Conservation (phyloP, 257 asterid genomes). For the Solanum corneliomulleri region DNA sequence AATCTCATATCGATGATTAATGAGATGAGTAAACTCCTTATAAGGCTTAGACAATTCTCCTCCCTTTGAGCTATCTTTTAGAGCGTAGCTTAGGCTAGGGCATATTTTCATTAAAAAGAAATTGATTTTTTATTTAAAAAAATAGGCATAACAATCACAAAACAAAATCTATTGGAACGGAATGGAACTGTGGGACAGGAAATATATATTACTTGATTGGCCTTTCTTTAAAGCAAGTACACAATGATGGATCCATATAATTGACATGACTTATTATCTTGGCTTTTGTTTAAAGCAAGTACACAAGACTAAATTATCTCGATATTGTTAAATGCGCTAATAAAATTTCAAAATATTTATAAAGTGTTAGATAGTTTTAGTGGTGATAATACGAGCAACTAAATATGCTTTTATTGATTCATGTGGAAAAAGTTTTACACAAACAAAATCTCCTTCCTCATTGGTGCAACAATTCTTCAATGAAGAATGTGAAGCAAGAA, state of each 20-base stretch:
- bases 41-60: no score
- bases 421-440: neutral
- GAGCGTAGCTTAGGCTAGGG: no score
- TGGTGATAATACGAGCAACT: neutral
- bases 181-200: neutral
- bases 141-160: neutral
- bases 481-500: neutral
- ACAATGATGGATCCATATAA: neutral
- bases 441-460: neutral
- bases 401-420: neutral
- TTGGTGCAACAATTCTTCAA: neutral
- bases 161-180: neutral
- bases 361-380: neutral
- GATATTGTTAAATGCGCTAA: neutral
- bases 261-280: neutral
- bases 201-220: neutral
- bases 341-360: neutral
- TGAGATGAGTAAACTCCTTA: no score
- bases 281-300: neutral
- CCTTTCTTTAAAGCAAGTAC: neutral
- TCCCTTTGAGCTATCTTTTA: no score
- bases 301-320: neutral
- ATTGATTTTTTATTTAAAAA: neutral
- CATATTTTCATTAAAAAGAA: no score
- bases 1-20: no score